Evolutionary conservation across 2,329 filamentous ascomycete species (phyloP).

Genomic region (Colletotrichum sp.): DNA sequence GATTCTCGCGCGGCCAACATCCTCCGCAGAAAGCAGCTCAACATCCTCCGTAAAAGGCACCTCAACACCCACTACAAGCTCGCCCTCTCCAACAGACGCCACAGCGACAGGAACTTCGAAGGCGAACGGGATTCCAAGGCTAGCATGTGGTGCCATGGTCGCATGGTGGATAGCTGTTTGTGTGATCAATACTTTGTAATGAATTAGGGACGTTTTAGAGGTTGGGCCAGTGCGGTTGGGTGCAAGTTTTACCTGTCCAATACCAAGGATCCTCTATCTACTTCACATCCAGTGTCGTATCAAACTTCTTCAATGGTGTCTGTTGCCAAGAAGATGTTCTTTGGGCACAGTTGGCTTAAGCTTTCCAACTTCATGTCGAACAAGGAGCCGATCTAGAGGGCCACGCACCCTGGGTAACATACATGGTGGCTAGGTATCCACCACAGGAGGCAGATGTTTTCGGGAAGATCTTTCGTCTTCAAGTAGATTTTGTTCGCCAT

Average conservation of each 20-base stretch:
- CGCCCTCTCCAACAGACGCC: not conserved
- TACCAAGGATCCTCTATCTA: not conserved
- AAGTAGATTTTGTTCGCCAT: not conserved
- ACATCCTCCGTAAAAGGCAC: not conserved
- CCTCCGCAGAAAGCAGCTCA: not conserved
- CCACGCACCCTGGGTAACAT: not conserved
- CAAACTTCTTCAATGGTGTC: fast-evolving
- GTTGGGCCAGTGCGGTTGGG: not conserved
- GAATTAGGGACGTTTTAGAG: not conserved
- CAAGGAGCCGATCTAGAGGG: not conserved
- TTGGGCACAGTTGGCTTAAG: not conserved
- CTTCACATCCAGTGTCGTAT: not conserved
- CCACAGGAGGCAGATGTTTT: not conserved
- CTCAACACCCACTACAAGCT: not conserved
- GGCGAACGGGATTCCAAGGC: not conserved
- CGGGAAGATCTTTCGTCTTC: not conserved
- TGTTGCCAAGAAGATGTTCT: not conserved
- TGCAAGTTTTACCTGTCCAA: not conserved
- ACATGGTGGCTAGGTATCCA: not conserved
- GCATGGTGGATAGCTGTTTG: not conserved
- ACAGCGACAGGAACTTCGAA: not conserved
- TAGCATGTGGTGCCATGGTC: not conserved
- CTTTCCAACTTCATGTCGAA: not conserved
- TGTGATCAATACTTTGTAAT: not conserved
- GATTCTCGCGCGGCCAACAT: not conserved